Evolutionary conservation across 495 filamentous ascomycete genomes (phyloP), one percentile per base, ranked within the genome.

Genomic region (Penicillium roqueforti): DNA sequence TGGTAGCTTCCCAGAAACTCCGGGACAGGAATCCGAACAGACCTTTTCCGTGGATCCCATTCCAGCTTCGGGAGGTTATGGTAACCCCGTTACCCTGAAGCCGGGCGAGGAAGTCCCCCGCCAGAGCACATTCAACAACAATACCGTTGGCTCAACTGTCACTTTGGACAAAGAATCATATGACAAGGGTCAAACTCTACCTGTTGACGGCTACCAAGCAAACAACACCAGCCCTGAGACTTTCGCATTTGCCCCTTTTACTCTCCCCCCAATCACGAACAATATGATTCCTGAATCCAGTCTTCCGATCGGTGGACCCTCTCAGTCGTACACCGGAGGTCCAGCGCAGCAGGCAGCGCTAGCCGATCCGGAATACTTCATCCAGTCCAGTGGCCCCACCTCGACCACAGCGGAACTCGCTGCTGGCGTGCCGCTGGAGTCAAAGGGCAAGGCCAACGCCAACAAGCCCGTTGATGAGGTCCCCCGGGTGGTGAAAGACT

Each of bases 281-380:
- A 85, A 80, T 68, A 70, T 88, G 73, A 92, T 93, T 57, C 91
- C 91, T 9, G 90, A 96, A 71, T 93, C 90, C 20, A 89, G 88
- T 68, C 78, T 95, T 47, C 88, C 88, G 16, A 87, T 91, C 59
- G 79, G 78, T 43, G 59, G 63, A 13, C 62, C 62, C 22, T 59
- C 62, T 3, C 61, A 64, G n/a, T n/a, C n/a, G n/a, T 43, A 46
- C 22, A 36, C 54, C 26, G 58, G 66, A 40, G 62, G 54, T 13
- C 62, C 59, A n/a, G 59, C 59, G 11, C 60, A 61, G 57, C 72
- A 66, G 57, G 63, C 62, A 61, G 60, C 66, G 8, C 58, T 56
- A 28, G 51, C 67, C 14, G 70, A 84, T 43, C 71, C 76, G 3
- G 82, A 76, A 50, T 78, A 77, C 58, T 78, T 75, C 14, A 82